Base-by-base conservation (phyloP, 768 basidiomycete genomes). In the Russula brevipes region DNA sequence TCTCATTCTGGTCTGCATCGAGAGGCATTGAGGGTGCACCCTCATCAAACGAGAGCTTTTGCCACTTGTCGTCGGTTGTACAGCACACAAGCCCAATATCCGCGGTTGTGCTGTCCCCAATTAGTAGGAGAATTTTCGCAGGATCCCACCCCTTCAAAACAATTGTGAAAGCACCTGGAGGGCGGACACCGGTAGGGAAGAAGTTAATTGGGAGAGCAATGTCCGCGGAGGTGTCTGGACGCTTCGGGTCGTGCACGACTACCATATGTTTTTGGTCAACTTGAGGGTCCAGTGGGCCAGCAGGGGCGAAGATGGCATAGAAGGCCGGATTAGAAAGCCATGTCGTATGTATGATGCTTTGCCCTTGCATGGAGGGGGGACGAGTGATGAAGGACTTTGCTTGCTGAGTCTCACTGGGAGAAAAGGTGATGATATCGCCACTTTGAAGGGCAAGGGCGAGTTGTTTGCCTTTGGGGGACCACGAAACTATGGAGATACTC, bases 391-490 rank as follows among this genome's bases (percentile, higher is more conserved):
- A 81, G 54, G 80, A 83, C 69, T 88, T 83, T 6, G 79, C 78
- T 2, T 76, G 73, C 5, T 80, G 74, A 10, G 82, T 82, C 59
- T 83, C 82, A 11, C 76, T 76, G 30, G 86, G 79, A 44, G 81
- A 78, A 70, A 84, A 91, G 0, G 88, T 85, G 46, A 89, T 71
- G 44, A 92, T 85, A 58, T 87, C 86, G 3, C 90, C 89, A 19
- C 78, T 80, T 66, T 81, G 81, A 16, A 91, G 74, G 30, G 87
- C 91, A 51, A 93, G 81, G 1, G 88, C 89, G 46, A 93, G 77
- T 60, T 92, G 90, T 70, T 90, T 93, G 50, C 90, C 91, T 72
- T 90, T 91, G 1, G 90, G 88, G 3, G 90, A 92, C 90, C 91
- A 93, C 12, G 87, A 82, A 9, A 87, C 91, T 92, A 60, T 57